Percentiles rank a stretch among this genome's conserved stretches.
Conservation (phyloP, 306 rosid genomes). For the Lotus japonicus region DNA sequence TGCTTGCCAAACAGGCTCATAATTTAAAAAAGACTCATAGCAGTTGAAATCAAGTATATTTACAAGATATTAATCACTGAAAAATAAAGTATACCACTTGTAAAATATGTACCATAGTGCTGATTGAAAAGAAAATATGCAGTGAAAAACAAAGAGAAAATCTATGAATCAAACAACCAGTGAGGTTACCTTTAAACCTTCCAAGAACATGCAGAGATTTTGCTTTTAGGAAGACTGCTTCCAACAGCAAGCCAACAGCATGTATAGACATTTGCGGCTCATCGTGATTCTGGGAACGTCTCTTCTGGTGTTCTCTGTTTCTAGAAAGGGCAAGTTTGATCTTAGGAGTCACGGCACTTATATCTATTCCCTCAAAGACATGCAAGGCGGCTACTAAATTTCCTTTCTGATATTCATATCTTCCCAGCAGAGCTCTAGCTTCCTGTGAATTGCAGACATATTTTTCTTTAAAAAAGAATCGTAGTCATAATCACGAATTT, state of each 20-base stretch:
- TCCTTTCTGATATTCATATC: slow-evolving; percentile 93
- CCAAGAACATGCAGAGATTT: slow-evolving; percentile 72
- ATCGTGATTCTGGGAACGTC: slow-evolving; percentile 45
- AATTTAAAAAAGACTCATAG: background rate
- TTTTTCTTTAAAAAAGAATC: background rate
- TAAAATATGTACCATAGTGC: slow-evolving; percentile 9
- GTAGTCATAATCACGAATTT: background rate
- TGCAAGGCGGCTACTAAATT: slow-evolving; percentile 79
- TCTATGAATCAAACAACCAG: slow-evolving; percentile 6
- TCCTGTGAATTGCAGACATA: slow-evolving; percentile 52
- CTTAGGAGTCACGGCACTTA: slow-evolving; percentile 53
- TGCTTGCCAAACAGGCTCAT: background rate
- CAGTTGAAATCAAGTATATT: background rate
- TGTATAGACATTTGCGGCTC: slow-evolving; percentile 61
- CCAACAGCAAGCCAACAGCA: slow-evolving; percentile 70
- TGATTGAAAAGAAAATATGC: background rate
- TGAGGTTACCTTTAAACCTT: slow-evolving; percentile 59
- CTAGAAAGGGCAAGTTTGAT: slow-evolving; percentile 60
- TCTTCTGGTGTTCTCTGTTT: slow-evolving; percentile 43
- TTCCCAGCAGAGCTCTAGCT: slow-evolving; percentile 91
- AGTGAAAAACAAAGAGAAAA: slow-evolving; percentile 5
- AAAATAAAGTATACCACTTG: background rate
- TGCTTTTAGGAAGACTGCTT: slow-evolving; percentile 79
- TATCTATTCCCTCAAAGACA: slow-evolving; percentile 87
- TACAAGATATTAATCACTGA: background rate